Conservation (phyloP, 345 rosid species). For the Psidium guajava region DNA sequence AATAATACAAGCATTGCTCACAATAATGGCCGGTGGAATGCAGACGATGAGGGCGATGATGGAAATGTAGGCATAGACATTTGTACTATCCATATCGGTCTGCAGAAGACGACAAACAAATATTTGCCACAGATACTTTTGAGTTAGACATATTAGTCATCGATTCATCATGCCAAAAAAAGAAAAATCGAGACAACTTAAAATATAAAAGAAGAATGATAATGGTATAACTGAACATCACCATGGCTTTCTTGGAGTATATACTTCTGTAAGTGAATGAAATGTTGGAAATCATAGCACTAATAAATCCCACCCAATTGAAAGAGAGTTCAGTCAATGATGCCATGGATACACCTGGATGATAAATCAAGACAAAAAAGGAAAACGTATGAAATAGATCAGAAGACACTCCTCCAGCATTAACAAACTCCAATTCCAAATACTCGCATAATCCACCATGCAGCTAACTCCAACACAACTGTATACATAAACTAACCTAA, state of each 20-base stretch:
- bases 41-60: conserved; percentile 87
- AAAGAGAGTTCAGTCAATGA: conserved; percentile 89
- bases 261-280: conserved; percentile 95
- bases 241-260: conserved; percentile 99
- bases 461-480: neutral
- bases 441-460: neutral
- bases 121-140: neutral
- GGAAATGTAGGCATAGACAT: conserved; percentile 89
- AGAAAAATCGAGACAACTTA: neutral
- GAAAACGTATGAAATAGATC: neutral
- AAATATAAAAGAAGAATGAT: neutral
- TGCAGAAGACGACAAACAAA: conserved; percentile 17
- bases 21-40: conserved; percentile 85
- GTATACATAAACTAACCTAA: neutral
- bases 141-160: neutral
- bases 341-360: conserved; percentile 81
- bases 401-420: neutral
- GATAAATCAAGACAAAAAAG: neutral
- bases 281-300: conserved; percentile 95
- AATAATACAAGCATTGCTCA: conserved; percentile 22
- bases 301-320: conserved; percentile 93
- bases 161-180: neutral
- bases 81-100: conserved; percentile 99
- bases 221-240: conserved; percentile 4
- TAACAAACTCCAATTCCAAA: neutral